Base-by-base conservation (phyloP, 225 moss, liverwort and hornwort genomes). In the Rhytidiadelphus loreus region DNA sequence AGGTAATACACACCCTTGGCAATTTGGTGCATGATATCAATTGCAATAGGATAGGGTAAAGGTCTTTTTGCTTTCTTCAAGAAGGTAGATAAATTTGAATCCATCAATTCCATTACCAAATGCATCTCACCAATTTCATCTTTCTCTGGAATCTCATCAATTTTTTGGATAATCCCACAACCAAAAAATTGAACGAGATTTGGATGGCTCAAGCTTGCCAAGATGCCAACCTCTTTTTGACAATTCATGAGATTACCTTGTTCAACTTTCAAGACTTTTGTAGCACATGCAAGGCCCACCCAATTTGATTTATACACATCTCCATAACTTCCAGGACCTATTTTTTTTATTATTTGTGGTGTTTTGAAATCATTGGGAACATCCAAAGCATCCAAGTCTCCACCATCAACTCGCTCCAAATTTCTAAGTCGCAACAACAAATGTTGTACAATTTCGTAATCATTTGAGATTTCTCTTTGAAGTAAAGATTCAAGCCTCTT, bases 181-280 rank as follows among this genome's bases (percentile, higher is more conserved):
- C 73, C 18, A 11, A 29, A 43, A 74, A 74, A 74, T 19, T 74
- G 74, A 30, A 74, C 28, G 0, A 74, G 73, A 73, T 73, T 70
- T 0, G 41, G 41, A 41, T 70, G 70, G 25, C 15, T 41, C 0
- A 70, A 3, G 26, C 70, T 41, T 0, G 44, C 73, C 7, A 73
- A 46, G 29, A 73, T 73, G 0, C 73, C 73, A 28, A 3, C 73
- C 4, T 73, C 46, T 18, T 73, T 73, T 43, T 0, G 11, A 41
- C 15, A 41, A 1, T 41, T 15, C 15, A 8, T 29, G 7, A 73
- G 30, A 73, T 43, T 0, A 0, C 4, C 18, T 4, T 0, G 3
- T 0, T 29, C 4, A 3, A 2, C 73, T 44, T 28, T 25, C 18
- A 73, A 11, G 0, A 73, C 44, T 44, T 73, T 73, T 11, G 44